These are phyloP conservation scores for Podaxis sp. DNA, from an alignment of 768 basidiomycete genomes.

Conservation along the genomic window DNA sequence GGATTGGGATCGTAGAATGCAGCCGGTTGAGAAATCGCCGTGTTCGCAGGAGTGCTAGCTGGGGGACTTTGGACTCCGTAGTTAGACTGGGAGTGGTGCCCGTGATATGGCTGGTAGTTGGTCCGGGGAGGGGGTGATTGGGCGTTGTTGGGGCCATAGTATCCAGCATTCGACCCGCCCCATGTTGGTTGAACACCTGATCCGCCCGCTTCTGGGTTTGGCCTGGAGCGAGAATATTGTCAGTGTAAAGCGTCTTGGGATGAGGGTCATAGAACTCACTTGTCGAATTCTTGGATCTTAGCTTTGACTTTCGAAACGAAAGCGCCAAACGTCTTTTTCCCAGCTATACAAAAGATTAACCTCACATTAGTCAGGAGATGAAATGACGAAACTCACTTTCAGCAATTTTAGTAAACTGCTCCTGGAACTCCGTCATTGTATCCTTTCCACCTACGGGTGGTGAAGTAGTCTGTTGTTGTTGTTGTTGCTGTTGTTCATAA, in stretches of 20 bases:
- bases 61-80: background rate
- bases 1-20: conserved; percentile 32
- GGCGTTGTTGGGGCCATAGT: conserved; percentile 9
- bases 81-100: background rate
- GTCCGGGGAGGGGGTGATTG: conserved; percentile 8
- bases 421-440: conserved; percentile 66
- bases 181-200: conserved; percentile 12
- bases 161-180: background rate
- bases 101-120: conserved; percentile 14
- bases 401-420: conserved; percentile 73
- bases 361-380: background rate
- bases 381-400: conserved; percentile 53
- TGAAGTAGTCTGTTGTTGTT: conserved; percentile 21
- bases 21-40: conserved; percentile 17
- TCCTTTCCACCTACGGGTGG: conserved; percentile 34
- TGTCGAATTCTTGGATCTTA: conserved; percentile 81
- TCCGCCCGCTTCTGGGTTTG: conserved; percentile 13
- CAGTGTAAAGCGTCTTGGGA: background rate
- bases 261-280: conserved; percentile 27
- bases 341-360: conserved; percentile 37
- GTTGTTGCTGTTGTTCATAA: conserved; percentile 18
- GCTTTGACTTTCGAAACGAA: conserved; percentile 77
- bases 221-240: background rate
- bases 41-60: background rate
- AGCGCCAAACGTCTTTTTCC: conserved; percentile 74